A percentile compares a stretch with the other conserved stretches of the same genome.
These are phyloP conservation scores for Aureobasidium sp. DNA, from an alignment of 2,329 filamentous ascomycete species.

Conservation along the genomic window DNA sequence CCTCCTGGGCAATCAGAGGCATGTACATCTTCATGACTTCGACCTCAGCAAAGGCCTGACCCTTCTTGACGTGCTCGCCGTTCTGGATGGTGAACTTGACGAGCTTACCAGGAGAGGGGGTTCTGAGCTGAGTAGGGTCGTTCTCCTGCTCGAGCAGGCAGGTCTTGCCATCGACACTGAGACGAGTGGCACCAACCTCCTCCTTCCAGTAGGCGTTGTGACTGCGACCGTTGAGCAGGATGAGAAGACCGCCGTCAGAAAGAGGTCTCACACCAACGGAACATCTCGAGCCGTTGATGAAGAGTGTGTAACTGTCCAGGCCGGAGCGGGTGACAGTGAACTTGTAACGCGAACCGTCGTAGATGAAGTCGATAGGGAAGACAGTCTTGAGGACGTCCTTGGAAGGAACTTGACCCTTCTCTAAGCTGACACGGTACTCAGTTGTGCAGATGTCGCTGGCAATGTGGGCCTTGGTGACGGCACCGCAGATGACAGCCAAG, in stretches of 20 bases:
- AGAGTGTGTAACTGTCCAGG: slow-evolving; percentile 88
- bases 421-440: slow-evolving; percentile 79
- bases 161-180: slow-evolving; percentile 97
- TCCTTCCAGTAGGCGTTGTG: slow-evolving; percentile 99
- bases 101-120: slow-evolving; percentile 91
- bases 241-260: slow-evolving; percentile 84
- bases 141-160: slow-evolving; percentile 98
- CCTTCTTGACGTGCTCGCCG: slow-evolving; percentile 83
- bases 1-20: slow-evolving; percentile 90
- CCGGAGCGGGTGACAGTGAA: slow-evolving; percentile 94
- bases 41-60: slow-evolving; percentile 90
- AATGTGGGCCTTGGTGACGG: slow-evolving; percentile 87
- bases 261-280: slow-evolving; percentile 86
- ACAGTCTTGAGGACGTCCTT: slow-evolving; percentile 97
- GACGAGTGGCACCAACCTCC: slow-evolving; percentile 86
- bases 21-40: slow-evolving; percentile 99
- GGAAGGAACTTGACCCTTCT: slow-evolving; percentile 94
- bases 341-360: slow-evolving; percentile 93
- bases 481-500: slow-evolving; percentile 90
- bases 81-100: slow-evolving; percentile 98
- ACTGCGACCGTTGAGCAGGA: slow-evolving; percentile 82
- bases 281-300: slow-evolving; percentile 98
- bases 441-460: slow-evolving; percentile 82
- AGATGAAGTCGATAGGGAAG: slow-evolving; percentile 97
- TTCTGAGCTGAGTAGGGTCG: slow-evolving; percentile 91